phyloP scores from a whole-genome alignment of 805 yeast genomes.

The Candida sakaeoensis region DNA sequence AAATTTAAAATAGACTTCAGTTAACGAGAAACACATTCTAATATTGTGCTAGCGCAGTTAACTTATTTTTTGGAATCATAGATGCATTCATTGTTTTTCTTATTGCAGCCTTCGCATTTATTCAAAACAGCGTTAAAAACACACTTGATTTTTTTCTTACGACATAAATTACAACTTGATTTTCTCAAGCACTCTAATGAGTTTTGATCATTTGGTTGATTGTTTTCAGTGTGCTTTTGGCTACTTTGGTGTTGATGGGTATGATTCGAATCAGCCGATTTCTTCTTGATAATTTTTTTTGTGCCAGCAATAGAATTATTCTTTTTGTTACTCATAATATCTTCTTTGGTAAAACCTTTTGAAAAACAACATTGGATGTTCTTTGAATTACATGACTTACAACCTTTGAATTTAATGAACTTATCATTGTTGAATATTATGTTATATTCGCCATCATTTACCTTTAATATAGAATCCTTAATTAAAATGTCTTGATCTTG shows the following conservation, averaged over 20 bases:
- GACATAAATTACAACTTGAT: conserved; percentile 37
- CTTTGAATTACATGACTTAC: conserved; percentile 52
- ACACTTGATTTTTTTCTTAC: conserved; percentile 43
- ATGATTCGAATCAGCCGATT: not conserved
- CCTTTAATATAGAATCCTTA: not conserved
- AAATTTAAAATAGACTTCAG: too few species aligned
- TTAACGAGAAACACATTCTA: not conserved
- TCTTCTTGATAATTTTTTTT: conserved; percentile 14
- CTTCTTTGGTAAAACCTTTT: conserved; percentile 65
- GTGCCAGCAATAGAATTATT: not conserved
- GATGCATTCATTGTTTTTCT: conserved; percentile 33
- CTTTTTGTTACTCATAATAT: conserved; percentile 40
- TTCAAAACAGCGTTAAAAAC: conserved; percentile 25
- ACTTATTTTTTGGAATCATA: conserved; percentile 19
- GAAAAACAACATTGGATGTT: conserved; percentile 50
- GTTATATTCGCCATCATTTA: conserved; percentile 1
- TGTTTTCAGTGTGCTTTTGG: too few species aligned
- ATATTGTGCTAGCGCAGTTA: too few species aligned
- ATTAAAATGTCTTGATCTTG: conserved; percentile 2
- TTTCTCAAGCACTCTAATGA: conserved; percentile 19
- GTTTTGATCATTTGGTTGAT: not conserved
- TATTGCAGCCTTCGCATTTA: conserved; percentile 40
- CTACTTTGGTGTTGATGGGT: not conserved
- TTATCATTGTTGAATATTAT: conserved; percentile 17
- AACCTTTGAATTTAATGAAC: conserved; percentile 49